Base-by-base conservation (phyloP, 2,329 filamentous ascomycete genomes). In the Lecanicillium sp. region DNA sequence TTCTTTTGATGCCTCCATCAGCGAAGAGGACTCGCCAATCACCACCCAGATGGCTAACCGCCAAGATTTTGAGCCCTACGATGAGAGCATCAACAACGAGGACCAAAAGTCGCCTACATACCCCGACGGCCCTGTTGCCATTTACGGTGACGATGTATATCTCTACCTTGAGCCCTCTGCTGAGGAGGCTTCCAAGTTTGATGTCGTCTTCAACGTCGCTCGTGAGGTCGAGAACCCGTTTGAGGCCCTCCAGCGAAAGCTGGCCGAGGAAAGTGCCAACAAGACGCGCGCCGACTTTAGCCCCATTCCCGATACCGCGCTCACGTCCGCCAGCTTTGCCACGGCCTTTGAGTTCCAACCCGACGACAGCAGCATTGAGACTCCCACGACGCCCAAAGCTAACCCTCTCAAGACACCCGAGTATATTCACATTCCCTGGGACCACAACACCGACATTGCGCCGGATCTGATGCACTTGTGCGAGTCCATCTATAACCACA, bases 381-480 rank as follows among this genome's bases (percentile, higher is more conserved):
- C 73, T 1, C 74, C 77, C 9, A 77, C 75, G 3, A 79, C 77
- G 0, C 78, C 80, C 3, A 81, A 77, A 60, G 74, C 78, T 11
- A 67, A 65, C 33, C 51, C 63, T 5, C 62, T 68, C 37, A 75
- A 71, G 43, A 68, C 78, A 38, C 87, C 87, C 1, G 87, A 94
- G 62, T 94, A 94, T 58, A 87, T 93, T 14, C 87, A 94, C 61
- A 84, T 93, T 58, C 84, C 81, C 2, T 93, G 87, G 87, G 87
- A 93, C 52, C 87, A 93, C 67, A 90, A 91, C 65, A 91, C 87
- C 0, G 86, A 93, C 51, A 91, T 94, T 55, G 81, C 87, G 1
- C 79, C 81, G 5, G 87, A 93, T 62, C 68, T 93, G 17, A 81
- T 87, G 72, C 73, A 72, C 39, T 72, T 94, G 12, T 90, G 88